Base-by-base conservation (phyloP, 495 filamentous ascomycete genomes). In the Penicillium turbatum region DNA sequence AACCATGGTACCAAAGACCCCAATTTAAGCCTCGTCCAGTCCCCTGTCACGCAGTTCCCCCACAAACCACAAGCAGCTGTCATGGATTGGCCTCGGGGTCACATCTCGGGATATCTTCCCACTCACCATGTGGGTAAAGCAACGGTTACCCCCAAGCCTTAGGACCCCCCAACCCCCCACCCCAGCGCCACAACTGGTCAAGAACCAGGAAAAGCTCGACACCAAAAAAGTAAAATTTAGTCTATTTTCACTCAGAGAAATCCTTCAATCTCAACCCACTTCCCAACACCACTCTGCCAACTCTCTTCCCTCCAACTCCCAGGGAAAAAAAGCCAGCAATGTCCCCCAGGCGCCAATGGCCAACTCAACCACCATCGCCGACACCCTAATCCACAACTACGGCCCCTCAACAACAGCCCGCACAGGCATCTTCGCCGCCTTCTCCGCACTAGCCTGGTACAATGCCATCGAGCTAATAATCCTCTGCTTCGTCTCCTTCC, bases 401-500 rank as follows among this genome's bases (percentile, higher is more conserved):
- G 17, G 34, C 10, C 2, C 19, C 11, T 45, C 30, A n/a, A 31
- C 51, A 16, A 5, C 40, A 2, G 38, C 61, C 7, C 56, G 59
- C 11, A 62, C 49, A 0, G 48, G 65, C 8, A 31, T 71, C 2
- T 62, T 72, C 15, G 60, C 65, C 8, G 66, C 62, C 7, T 72
- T 77, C 46, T 60, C 69, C 1, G 70, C 60, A 1, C 64, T 79
- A 37, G 72, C 72, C 21, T 75, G 72, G 66, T 79, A 79, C 55
- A 79, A 79, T 48, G 64, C 73, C 39, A 59, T 74, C 24, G 78
- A 80, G 53, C 63, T 80, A 4, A 56, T 77, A 9, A 29, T 75
- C 6, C 70, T 78, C 35, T 72, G 74, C 38, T 68, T 80, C 34
- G 51, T 71, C 30, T 75, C 76, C 7, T 80, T 80, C 57, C 76